These are phyloP conservation scores for Dissophora globulifera DNA, from an alignment of 192 early-diverging fungal species.

Conservation along the genomic window DNA sequence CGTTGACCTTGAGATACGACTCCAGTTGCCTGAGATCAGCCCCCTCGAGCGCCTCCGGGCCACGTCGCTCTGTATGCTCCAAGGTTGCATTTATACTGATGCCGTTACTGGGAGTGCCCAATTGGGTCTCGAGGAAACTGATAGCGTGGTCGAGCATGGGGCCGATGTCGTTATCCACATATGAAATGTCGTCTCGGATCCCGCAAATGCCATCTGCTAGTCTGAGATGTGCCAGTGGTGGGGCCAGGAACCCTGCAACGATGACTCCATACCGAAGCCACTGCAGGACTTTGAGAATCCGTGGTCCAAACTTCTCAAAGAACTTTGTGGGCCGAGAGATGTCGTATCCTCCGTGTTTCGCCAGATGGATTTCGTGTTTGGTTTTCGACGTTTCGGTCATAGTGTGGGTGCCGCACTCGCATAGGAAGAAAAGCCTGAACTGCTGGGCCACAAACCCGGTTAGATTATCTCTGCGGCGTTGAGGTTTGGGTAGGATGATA, in stretches of 20 bases:
- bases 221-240: not conserved
- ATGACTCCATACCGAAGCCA: not conserved
- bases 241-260: not conserved
- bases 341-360: slow-evolving; percentile 15
- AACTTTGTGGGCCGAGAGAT: not conserved
- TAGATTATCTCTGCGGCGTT: not conserved
- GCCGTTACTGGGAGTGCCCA: too few species aligned
- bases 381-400: not conserved
- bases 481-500: slow-evolving; percentile 3
- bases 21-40: slow-evolving; percentile 10
- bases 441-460: too few species aligned
- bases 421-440: slow-evolving; percentile 10
- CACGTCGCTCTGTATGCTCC: not conserved
- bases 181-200: too few species aligned
- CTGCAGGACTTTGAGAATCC: not conserved
- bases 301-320: slow-evolving; percentile 3
- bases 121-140: too few species aligned
- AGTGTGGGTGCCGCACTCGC: slow-evolving; percentile 10
- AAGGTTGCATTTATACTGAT: too few species aligned
- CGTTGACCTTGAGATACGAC: not conserved
- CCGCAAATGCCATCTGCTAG: not conserved
- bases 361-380: not conserved
- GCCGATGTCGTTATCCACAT: too few species aligned
- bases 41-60: slow-evolving; percentile 2
- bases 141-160: too few species aligned